A percentile compares a stretch with the other conserved stretches of the same genome.
Conservation (phyloP, 73 alveolate species). For the Blepharisma japonicum region DNA sequence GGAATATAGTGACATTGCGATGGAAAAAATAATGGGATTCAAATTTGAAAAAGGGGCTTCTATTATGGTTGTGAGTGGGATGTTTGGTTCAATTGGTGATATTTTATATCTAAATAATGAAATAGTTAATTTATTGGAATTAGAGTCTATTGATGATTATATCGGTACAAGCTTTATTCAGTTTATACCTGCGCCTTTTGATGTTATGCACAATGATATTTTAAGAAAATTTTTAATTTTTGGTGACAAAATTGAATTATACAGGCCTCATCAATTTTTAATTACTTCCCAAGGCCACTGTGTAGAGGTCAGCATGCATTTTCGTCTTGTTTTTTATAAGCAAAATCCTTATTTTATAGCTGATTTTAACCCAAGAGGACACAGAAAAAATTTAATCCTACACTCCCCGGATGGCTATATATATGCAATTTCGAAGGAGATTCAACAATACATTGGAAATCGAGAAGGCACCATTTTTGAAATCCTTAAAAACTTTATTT, state of each 20-base stretch:
- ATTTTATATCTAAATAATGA: not conserved
- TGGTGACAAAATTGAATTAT: not conserved
- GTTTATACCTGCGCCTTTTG: constrained; percentile 9
- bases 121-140: not conserved
- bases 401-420: not conserved
- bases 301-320: not conserved
- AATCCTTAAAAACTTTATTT: too few species aligned
- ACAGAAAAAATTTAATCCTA: not conserved
- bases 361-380: not conserved
- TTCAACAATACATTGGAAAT: not conserved
- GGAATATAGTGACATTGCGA: not conserved
- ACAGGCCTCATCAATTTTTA: constrained; percentile 7
- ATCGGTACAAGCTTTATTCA: constrained; percentile 13
- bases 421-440: not conserved
- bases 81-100: not conserved
- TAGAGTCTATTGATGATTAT: not conserved
- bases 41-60: not conserved
- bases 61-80: constrained; percentile 17
- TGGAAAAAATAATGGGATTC: not conserved
- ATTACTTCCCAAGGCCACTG: not conserved
- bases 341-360: not conserved
- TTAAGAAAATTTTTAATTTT: not conserved
- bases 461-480: too few species aligned
- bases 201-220: not conserved
- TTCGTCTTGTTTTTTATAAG: not conserved